Evolutionary conservation across 805 yeast genomes (phyloP), one percentile per base, ranked within the genome.

Genomic region (Metschnikowia lunata): DNA sequence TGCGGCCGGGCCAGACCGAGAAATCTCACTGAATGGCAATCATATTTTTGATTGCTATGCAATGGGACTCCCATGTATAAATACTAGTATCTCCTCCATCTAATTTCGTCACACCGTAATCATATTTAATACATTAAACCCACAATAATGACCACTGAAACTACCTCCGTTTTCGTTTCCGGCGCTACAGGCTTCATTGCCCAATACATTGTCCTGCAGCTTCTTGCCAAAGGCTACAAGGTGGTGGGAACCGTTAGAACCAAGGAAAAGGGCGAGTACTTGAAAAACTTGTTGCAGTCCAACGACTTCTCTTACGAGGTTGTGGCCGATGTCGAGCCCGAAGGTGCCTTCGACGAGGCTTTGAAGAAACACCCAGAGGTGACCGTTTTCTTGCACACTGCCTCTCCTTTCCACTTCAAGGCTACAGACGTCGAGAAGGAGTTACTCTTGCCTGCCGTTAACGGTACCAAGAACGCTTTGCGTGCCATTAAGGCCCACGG

Each of bases 341-440:
- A 55, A 12, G 66, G 66, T 12, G 77, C 79, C 0, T 76, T 76
- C 47, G 74, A 72, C 45, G 58, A 59, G 10, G 70, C 72, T 1
- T 66, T 80, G 50, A 58, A 71, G 52, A 64, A 63, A 15, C 72
- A 74, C 49, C 74, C 74, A 30, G 82, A 79, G 32, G 72, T 79
- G 40, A 64, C 67, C 10, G 76, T 72, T 29, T 80, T 81, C 37
- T 51, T 80, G 37, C 86, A 81, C 60, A 73, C 82, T 10, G 86
- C 86, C 3, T 74, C 83, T 11, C 84, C 86, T 12, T 74, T 75
- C 55, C 64, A 69, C 26, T 74, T 71, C 56, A 66, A 71, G 9
- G 60, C 67, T 18, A 59, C 66, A 8, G 67, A 71, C 47, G 63
- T 73, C 33, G 81, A 74, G 45, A 70, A 72, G 40, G 81, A 76